Conservation (phyloP, 345 rosid genomes). For the Cardamine chenopodiifolia region DNA sequence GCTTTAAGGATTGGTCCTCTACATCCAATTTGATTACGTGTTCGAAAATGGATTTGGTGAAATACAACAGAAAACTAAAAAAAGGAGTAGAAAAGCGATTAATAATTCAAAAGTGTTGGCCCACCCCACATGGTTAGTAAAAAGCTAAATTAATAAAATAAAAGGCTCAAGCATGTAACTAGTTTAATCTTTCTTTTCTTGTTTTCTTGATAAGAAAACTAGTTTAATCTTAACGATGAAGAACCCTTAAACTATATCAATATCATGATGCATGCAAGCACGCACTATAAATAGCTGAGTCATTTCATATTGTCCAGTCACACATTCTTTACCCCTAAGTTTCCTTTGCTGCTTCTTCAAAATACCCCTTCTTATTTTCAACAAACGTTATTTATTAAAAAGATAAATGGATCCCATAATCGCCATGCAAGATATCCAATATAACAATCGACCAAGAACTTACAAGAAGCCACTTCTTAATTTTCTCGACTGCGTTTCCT, state of each 20-base stretch:
- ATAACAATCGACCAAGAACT: slow-evolving; percentile 41
- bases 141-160: slow-evolving; percentile 25
- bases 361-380: not conserved
- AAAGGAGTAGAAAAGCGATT: slow-evolving; percentile 9
- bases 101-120: slow-evolving; percentile 21
- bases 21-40: not conserved
- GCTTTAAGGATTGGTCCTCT: slow-evolving; percentile 7
- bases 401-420: slow-evolving; percentile 30
- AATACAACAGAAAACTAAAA: not conserved
- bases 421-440: slow-evolving; percentile 40
- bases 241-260: slow-evolving; percentile 30
- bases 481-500: slow-evolving; percentile 36
- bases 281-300: slow-evolving; percentile 17
- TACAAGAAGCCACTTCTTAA: slow-evolving; percentile 31
- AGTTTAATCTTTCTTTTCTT: no score
- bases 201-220: no score
- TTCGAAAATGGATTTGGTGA: not conserved
- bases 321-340: slow-evolving; percentile 10
- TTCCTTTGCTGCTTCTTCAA: slow-evolving; percentile 12
- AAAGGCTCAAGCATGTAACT: slow-evolving; percentile 18
- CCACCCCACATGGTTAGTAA: slow-evolving; percentile 30
- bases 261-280: not conserved
- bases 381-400: not conserved
- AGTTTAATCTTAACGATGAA: slow-evolving; percentile 34
- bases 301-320: slow-evolving; percentile 18